Evolutionary conservation across 495 filamentous ascomycete species (phyloP), one percentile per base, ranked within the genome.

Genomic region (Cercophora sp.): DNA sequence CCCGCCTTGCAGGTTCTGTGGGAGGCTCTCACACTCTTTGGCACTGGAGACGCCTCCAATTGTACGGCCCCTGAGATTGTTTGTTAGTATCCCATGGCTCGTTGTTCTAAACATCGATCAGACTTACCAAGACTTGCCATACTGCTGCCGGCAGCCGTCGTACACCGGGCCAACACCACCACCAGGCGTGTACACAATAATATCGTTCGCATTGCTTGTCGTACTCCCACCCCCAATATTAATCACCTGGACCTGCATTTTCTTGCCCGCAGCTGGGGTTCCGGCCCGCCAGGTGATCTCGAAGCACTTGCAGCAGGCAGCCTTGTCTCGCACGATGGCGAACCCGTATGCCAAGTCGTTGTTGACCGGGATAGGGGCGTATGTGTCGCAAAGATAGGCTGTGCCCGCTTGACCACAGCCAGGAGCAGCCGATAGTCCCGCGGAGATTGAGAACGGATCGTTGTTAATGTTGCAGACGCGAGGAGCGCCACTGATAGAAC

Each of bases 401-500:
- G 24, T 39, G 23, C 51, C 51, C 23, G 9, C 24, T 23, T 54
- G 41, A 13, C 42, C 51, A 24, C 51, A 54, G 1, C 31, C 51
- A 8, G 51, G 42, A 4, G 23, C 25, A 4, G 43, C 51, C 10
- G 32, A n/a, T 8, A 54, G 42, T n/a, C 51, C 51, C n/a, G 41
- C 42, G 9, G 42, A 25, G 31, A 48, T 47, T 31, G 42, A 47
- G 34, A 54, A 32, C 22, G 51, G 51, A 8, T 47, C 32, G 23
- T 54, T 54, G 51, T 54, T 54, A 34, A 54, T 54, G 22, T 47
- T 37, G 42, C 51, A 54, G 42, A 48, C 16, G 15, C 25, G 42
- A n/a, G 51, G 51, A 15, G 42, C 51, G 32, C 51, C 51, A 16
- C 36, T 52, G 36, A 5, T 13, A 13, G 29, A 13, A 13, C 11